Conservation (phyloP, 2,329 filamentous ascomycete genomes). For the Penicillium sp. region DNA sequence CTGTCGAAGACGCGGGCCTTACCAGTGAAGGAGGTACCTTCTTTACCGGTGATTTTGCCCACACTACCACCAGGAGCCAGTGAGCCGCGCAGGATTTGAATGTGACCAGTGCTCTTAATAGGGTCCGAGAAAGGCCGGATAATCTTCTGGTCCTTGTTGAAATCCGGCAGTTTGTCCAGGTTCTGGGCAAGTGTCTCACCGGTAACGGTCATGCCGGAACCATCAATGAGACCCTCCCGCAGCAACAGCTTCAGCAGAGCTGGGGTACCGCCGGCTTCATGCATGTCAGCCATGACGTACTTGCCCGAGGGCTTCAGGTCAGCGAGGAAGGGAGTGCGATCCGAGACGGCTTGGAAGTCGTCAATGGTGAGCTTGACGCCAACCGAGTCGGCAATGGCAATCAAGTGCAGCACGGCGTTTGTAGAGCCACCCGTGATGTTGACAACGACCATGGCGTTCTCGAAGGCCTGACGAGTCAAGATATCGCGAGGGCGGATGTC, state of each 20-base stretch:
- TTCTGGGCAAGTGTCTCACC: constrained; percentile 56
- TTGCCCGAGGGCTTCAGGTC: constrained; percentile 73
- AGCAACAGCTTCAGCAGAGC: constrained; percentile 54
- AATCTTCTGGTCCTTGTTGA: constrained; percentile 64
- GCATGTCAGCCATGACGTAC: constrained; percentile 56
- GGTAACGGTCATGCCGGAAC: constrained; percentile 56
- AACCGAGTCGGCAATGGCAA: constrained; percentile 75
- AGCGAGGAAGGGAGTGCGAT: constrained; percentile 71
- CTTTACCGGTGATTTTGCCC: constrained; percentile 72
- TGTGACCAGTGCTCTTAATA: constrained; percentile 64
- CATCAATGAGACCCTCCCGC: constrained; percentile 54
- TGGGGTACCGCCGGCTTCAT: constrained; percentile 54
- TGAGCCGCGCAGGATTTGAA: constrained; percentile 65
- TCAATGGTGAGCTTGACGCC: constrained; percentile 78
- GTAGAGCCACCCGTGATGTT: constrained; percentile 80
- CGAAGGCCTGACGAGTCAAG: constrained; percentile 72
- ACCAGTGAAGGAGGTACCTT: constrained; percentile 61
- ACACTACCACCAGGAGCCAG: constrained; percentile 65
- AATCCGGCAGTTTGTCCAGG: constrained; percentile 54
- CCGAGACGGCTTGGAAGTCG: constrained; percentile 76
- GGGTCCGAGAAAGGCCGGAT: constrained; percentile 62
- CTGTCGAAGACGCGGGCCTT: constrained; percentile 65
- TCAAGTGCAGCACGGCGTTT: constrained; percentile 77
- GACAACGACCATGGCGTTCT: constrained; percentile 77
- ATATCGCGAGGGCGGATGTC: constrained; percentile 74